Evolutionary conservation across 1,284 basidiomycete species (phyloP).

Genomic region (Mycena citricolor): DNA sequence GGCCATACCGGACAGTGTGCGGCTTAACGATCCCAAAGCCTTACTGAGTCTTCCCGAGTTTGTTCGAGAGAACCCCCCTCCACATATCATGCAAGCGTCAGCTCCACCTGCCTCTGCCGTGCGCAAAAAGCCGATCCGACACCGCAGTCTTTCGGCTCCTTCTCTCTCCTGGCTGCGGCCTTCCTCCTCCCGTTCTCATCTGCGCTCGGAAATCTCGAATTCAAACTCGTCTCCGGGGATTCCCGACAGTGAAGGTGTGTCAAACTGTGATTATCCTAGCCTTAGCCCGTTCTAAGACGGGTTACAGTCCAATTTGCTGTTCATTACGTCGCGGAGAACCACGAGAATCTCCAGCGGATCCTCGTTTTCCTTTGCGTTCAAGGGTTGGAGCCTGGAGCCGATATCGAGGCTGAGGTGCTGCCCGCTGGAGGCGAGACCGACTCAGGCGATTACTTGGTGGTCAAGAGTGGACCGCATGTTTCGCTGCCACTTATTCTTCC

Average conservation of each 20-base stretch:
- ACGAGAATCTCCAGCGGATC: conserved; percentile 77
- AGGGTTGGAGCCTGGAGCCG: conserved; percentile 44
- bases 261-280: background rate
- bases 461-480: conserved; percentile 55
- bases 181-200: conserved; percentile 36
- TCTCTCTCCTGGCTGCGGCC: conserved; percentile 65
- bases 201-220: conserved; percentile 19
- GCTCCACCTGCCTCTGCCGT: conserved; percentile 13
- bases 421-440: conserved; percentile 42
- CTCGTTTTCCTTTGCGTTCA: conserved; percentile 63
- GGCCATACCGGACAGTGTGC: conserved; percentile 26
- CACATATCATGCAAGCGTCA: too few relatives aligned
- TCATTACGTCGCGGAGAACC: conserved; percentile 78
- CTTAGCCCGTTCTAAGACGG: conserved; percentile 9
- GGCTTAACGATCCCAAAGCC: conserved; percentile 5
- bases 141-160: conserved; percentile 70
- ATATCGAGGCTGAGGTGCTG: conserved; percentile 63
- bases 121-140: conserved; percentile 35
- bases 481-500: conserved; percentile 69
- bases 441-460: conserved; percentile 51
- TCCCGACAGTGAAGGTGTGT: conserved; percentile 12
- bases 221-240: conserved; percentile 9
- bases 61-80: conserved; percentile 39
- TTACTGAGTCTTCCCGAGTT: conserved; percentile 53
- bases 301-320: conserved; percentile 50